phyloP scores from a whole-genome alignment of 257 asterid genomes.

The Mentha longifolia region DNA sequence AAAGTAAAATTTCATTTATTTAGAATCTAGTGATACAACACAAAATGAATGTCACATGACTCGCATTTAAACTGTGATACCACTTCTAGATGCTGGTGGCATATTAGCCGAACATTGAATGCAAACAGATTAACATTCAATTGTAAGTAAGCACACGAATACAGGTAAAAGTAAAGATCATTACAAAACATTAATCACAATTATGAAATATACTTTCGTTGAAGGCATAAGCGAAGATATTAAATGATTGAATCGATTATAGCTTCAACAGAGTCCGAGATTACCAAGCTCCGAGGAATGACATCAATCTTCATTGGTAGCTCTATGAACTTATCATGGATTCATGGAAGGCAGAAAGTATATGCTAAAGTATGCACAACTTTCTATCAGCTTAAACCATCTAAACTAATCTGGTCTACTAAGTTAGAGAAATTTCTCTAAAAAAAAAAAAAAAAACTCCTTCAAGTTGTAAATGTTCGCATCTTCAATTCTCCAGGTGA shows the following conservation, averaged over 20 bases:
- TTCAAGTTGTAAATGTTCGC: neutral
- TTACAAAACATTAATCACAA: neutral
- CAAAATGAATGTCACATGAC: neutral
- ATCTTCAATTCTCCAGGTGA: neutral
- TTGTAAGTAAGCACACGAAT: neutral
- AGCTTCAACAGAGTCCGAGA: neutral
- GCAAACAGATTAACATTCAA: neutral
- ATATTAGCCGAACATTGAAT: neutral
- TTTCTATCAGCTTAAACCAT: neutral
- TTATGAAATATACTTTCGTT: neutral
- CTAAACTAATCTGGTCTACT: neutral
- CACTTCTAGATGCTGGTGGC: neutral
- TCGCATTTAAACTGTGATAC: neutral
- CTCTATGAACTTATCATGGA: conserved; percentile 1
- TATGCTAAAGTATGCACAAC: neutral
- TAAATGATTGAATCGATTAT: neutral
- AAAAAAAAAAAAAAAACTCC: neutral
- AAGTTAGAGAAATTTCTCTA: neutral
- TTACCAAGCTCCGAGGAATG: neutral
- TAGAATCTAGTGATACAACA: neutral
- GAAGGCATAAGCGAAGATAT: neutral
- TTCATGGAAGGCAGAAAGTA: neutral
- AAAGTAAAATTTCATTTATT: neutral
- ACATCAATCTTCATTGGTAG: conserved; percentile 7
- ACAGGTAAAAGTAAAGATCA: neutral